Evolutionary conservation across 768 basidiomycete species (phyloP).

Genomic region (Termitomyces eurrhizus): DNA sequence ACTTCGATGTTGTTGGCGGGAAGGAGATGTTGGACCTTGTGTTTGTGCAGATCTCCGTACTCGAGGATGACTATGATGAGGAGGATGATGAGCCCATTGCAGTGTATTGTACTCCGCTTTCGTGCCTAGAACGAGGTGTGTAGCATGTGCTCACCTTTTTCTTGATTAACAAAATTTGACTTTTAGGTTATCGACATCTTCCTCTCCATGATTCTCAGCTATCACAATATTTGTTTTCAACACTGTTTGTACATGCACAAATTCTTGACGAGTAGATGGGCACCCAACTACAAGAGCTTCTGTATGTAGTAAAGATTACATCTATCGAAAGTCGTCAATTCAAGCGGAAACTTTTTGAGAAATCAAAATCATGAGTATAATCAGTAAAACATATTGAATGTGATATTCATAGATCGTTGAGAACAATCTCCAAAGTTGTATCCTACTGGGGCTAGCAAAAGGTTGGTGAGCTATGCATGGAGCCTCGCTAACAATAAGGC

Average conservation of each 20-base stretch:
- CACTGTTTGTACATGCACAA: conserved; percentile 76
- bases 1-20: conserved; percentile 69
- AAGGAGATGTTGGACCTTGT: conserved; percentile 82
- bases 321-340: neutral
- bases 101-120: conserved; percentile 69
- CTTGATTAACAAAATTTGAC: neutral
- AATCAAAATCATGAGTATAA: no score
- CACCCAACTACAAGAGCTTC: neutral
- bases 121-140: conserved; percentile 68
- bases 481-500: no score
- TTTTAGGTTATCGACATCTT: conserved; percentile 82
- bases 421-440: no score
- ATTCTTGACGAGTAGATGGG: conserved; percentile 28
- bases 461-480: no score
- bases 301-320: neutral
- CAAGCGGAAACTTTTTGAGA: neutral
- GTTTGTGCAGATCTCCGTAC: conserved; percentile 78
- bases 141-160: conserved; percentile 3
- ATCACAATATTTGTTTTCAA: conserved; percentile 88
- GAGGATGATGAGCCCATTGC: conserved; percentile 67
- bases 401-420: no score
- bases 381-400: no score
- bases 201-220: conserved; percentile 87
- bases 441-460: no score
- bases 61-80: conserved; percentile 52